Evolutionary conservation across 257 asterid genomes (phyloP).

Genomic region (Capsicum pubescens): DNA sequence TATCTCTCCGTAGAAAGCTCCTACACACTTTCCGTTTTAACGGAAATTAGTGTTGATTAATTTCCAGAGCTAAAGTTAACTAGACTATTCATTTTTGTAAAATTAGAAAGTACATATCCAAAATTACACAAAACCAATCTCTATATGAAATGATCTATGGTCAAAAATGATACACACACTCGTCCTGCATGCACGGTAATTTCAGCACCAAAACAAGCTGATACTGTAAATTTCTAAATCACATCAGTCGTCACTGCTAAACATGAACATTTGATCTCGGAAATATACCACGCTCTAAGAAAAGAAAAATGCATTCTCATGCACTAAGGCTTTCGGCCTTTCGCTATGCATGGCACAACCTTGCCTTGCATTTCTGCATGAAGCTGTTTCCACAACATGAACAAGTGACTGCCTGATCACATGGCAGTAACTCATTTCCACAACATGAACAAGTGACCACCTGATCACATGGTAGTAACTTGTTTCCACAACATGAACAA

Average conservation of each 20-base stretch:
- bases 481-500: too few species aligned
- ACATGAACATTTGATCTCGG: too few species aligned
- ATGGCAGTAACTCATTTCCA: too few species aligned
- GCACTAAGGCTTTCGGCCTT: too few species aligned
- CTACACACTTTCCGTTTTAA: background rate
- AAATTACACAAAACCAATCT: background rate
- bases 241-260: background rate
- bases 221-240: background rate
- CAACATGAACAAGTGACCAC: too few species aligned
- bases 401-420: too few species aligned
- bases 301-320: too few species aligned
- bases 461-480: too few species aligned
- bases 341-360: too few species aligned
- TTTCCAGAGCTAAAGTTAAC: background rate
- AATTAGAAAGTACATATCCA: background rate
- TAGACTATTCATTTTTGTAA: background rate
- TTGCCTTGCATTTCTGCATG: too few species aligned
- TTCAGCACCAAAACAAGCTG: background rate
- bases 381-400: too few species aligned
- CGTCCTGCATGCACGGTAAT: background rate
- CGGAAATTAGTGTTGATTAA: background rate
- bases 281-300: too few species aligned
- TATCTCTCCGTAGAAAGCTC: background rate
- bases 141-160: background rate
- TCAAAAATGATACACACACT: background rate